Evolutionary conservation across 805 yeast genomes (phyloP).

Genomic region (Pichia deserticola): DNA sequence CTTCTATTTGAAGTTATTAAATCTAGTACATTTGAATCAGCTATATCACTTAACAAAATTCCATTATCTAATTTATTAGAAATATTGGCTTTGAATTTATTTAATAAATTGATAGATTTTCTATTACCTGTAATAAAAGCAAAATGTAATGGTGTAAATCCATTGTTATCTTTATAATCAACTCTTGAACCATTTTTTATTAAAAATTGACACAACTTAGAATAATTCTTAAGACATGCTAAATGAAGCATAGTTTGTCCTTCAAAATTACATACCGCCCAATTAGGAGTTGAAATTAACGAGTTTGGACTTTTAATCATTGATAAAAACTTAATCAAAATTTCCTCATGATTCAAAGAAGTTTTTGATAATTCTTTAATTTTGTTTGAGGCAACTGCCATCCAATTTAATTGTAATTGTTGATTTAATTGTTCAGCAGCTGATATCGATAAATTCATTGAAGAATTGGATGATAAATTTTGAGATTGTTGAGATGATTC

Average conservation of each 20-base stretch:
- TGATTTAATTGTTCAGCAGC: constrained; percentile 12
- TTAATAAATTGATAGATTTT: constrained; percentile 51
- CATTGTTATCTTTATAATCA: constrained; percentile 70
- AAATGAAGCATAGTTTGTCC: constrained; percentile 88
- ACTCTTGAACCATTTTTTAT: constrained; percentile 57
- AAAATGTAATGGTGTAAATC: constrained; percentile 81
- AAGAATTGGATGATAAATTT: background rate
- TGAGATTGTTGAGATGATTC: constrained; percentile 13
- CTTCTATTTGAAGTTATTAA: constrained; percentile 19
- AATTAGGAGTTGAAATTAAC: constrained; percentile 53
- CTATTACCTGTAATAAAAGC: constrained; percentile 74
- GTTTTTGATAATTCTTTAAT: constrained; percentile 40
- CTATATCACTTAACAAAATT: constrained; percentile 33
- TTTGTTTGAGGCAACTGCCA: constrained; percentile 43
- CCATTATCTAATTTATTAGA: constrained; percentile 47
- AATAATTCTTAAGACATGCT: constrained; percentile 70
- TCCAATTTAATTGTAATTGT: constrained; percentile 33
- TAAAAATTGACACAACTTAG: constrained; percentile 52
- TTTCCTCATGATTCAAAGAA: constrained; percentile 40
- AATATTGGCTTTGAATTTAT: constrained; percentile 58
- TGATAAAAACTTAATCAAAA: constrained; percentile 42
- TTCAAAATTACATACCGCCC: constrained; percentile 73
- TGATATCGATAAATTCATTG: background rate
- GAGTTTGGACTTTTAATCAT: constrained; percentile 62
- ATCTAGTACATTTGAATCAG: constrained; percentile 34